Evolutionary conservation across 73 alveolate genomes (phyloP).

Genomic region (Tetrahymena borealis): DNA sequence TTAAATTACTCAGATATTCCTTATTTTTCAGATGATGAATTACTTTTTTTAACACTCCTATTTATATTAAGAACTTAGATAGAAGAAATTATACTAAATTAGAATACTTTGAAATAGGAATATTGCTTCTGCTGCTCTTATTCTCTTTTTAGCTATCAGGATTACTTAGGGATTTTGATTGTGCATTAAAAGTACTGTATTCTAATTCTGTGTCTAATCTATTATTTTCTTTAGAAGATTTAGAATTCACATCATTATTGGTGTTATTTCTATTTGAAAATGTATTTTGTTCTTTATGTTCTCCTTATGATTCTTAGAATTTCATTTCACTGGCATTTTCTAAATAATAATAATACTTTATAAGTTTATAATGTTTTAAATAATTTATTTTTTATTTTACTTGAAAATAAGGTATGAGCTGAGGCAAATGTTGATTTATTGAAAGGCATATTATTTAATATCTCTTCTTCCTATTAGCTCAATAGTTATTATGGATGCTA

Average conservation of each 20-base stretch:
- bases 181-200: background rate
- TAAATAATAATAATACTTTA: background rate
- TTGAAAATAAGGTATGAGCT: background rate
- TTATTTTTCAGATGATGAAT: background rate
- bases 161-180: background rate
- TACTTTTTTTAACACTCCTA: background rate
- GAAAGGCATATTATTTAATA: background rate
- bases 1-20: background rate
- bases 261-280: background rate
- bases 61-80: background rate
- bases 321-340: background rate
- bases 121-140: background rate
- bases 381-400: background rate
- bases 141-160: background rate
- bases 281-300: background rate
- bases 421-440: background rate
- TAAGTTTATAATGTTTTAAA: background rate
- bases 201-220: background rate
- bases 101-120: background rate
- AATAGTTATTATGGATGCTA: background rate
- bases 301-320: background rate
- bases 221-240: background rate
- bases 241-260: background rate
- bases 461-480: background rate
- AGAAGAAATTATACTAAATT: background rate